These are phyloP conservation scores for Sarcocystis neurona DNA, from an alignment of 169 alveolate genomes.

Conservation along the genomic window DNA sequence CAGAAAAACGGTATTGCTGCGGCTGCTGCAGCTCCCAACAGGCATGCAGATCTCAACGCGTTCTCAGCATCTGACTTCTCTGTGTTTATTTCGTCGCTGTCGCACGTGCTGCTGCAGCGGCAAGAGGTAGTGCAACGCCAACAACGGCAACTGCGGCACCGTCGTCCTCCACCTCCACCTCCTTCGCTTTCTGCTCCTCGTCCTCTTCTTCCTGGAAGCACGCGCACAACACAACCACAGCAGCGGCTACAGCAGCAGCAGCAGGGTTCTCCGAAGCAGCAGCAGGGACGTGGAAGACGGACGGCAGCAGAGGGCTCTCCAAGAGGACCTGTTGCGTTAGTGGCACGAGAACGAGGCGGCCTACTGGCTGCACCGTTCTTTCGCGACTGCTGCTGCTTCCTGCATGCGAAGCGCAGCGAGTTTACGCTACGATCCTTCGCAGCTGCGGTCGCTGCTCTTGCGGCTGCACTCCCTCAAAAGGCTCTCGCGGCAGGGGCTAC, in stretches of 20 bases:
- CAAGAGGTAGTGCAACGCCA: not conserved
- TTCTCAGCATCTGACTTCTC: not conserved
- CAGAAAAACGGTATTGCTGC: not conserved
- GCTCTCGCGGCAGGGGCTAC: not conserved
- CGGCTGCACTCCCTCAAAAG: not conserved
- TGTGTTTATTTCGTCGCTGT: not conserved
- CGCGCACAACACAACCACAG: too few relatives aligned
- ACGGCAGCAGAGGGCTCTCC: not conserved
- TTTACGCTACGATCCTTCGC: not conserved
- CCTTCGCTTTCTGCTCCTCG: too few relatives aligned
- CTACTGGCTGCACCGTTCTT: not conserved
- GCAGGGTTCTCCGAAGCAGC: not conserved
- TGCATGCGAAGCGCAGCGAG: not conserved
- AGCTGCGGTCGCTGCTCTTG: not conserved
- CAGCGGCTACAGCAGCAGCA: too few relatives aligned
- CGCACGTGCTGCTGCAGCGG: not conserved
- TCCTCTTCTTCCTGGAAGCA: too few relatives aligned
- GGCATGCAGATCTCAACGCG: not conserved
- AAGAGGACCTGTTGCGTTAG: too few relatives aligned
- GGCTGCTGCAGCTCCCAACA: not conserved
- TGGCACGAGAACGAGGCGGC: too few relatives aligned
- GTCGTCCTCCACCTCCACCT: too few relatives aligned
- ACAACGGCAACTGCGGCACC: not conserved
- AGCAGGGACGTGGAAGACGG: not conserved
- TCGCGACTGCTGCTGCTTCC: not conserved